phyloP scores from a whole-genome alignment of 768 basidiomycete species.

The Kwoniella dendrophila region DNA sequence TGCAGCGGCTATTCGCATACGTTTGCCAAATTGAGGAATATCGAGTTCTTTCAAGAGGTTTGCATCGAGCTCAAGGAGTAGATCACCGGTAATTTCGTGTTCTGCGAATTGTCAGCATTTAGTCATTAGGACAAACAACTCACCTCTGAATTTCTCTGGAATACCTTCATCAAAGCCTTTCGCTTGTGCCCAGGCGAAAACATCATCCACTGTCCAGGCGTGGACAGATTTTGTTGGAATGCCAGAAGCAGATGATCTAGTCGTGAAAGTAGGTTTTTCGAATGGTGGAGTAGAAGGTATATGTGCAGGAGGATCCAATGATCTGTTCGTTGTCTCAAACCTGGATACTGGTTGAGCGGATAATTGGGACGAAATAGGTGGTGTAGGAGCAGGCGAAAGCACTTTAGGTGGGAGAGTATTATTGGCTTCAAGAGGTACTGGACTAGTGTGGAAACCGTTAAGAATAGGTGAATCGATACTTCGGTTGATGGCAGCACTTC shows the following conservation, averaged over 20 bases:
- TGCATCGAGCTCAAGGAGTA: constrained; percentile 89
- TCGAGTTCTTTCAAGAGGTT: constrained; percentile 95
- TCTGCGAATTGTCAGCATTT: constrained; percentile 61
- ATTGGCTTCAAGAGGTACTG: constrained; percentile 4
- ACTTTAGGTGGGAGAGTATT: constrained; percentile 8
- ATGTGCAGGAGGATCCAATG: constrained; percentile 31
- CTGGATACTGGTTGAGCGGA: constrained; percentile 1
- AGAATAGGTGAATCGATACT: not conserved
- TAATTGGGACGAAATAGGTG: constrained; percentile 5
- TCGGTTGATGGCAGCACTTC: not conserved
- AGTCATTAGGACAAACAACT: constrained; percentile 40
- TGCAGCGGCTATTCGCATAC: constrained; percentile 87
- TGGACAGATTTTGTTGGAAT: constrained; percentile 57
- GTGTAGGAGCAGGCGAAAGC: constrained; percentile 2
- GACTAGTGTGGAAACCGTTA: constrained; percentile 18
- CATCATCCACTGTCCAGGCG: constrained; percentile 86
- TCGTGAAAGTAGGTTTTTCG: constrained; percentile 7
- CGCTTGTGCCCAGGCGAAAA: constrained; percentile 79
- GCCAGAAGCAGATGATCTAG: constrained; percentile 4
- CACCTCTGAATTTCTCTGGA: constrained; percentile 82
- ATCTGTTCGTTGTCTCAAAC: constrained; percentile 2
- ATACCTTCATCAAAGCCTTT: constrained; percentile 84
- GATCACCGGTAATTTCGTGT: constrained; percentile 98
- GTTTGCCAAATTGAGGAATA: constrained; percentile 90
- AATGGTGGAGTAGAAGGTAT: constrained; percentile 30